Base-by-base conservation (phyloP, 2,329 filamentous ascomycete species). In the Aureobasidium sp. region DNA sequence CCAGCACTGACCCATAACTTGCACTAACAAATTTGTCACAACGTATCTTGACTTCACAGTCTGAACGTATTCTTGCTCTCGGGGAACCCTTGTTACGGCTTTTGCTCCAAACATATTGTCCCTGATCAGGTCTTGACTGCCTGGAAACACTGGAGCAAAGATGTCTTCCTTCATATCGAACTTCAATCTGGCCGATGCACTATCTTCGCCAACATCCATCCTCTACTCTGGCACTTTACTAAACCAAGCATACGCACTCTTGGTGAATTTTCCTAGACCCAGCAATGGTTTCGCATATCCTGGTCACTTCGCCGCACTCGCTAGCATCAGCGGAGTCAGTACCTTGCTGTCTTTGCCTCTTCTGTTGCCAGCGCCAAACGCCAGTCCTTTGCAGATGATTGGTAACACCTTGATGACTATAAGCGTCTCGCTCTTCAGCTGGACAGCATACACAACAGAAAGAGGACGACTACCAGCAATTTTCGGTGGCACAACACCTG, bases 201-300 rank as follows among this genome's bases (percentile, higher is more conserved):
- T 60, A 5, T 51, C 44, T 34, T 60, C 57, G 15, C 57, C 57
- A 5, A 60, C 57, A 6, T 20, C 46, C 5, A 32, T 60, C 3
- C 46, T 60, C 23, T 60, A 41, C 20, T 60, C 46, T 20, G 41
- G 44, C 3, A 50, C 44, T 12, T 7, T 51, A 17, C 8, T 60
- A 46, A 36, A 41, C n/a, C 57, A 60, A 51, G 44, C 46, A 12
- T 60, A 60, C 27, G 57, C 57, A 17, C 42, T 60, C 34, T 26
- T 42, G 23, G 10, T 60, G 26, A 60, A 60, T n/a, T 60, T 60
- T 15, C 57, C 57, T 32, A 47, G 57, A 5, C 46, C 57, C 23
- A 51, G 46, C 57, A 60, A 60, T 51, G 57, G 57, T 20, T 60
- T 60, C 10, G 57, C 57, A 15, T 60, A 60, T n/a, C 57, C 57